A percentile compares a stretch with the other conserved stretches of the same genome.
These are phyloP conservation scores for Bromus sterilis DNA, from an alignment of 176 grass and related monocot genomes.

Conservation along the genomic window DNA sequence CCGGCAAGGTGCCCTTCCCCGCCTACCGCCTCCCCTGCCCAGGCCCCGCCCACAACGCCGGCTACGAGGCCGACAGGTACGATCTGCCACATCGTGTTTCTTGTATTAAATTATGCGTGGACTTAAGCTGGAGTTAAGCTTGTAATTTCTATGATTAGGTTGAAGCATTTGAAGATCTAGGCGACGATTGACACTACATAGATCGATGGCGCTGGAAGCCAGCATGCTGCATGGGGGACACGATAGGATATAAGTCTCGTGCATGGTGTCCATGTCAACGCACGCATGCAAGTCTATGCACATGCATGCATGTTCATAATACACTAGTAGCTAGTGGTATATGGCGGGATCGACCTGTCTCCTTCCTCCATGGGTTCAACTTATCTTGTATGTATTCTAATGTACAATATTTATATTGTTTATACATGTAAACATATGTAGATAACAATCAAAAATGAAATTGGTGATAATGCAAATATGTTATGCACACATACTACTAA, in stretches of 20 bases:
- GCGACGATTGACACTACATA: not conserved
- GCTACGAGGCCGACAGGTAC: not conserved
- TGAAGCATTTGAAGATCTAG: constrained; percentile 60
- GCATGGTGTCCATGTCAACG: not conserved
- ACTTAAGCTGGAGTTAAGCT: not conserved
- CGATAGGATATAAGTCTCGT: not conserved
- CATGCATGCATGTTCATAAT: constrained; percentile 19
- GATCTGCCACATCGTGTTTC: no score
- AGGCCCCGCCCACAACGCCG: not conserved
- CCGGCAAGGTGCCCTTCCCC: constrained; percentile 56
- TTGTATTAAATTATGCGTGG: not conserved
- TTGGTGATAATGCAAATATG: not conserved
- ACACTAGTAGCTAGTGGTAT: not conserved
- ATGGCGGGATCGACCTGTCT: not conserved
- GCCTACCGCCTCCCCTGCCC: constrained; percentile 27
- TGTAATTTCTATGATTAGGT: constrained; percentile 2
- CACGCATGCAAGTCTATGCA: not conserved
- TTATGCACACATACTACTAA: not conserved
- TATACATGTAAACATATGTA: not conserved
- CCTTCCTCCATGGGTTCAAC: not conserved
- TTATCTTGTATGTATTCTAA: not conserved
- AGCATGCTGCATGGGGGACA: not conserved
- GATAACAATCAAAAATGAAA: not conserved
- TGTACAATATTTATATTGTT: not conserved
- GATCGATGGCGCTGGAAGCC: not conserved